Base-by-base conservation (phyloP, 164 flowering plant genomes). In the Aristolochia contorta region DNA sequence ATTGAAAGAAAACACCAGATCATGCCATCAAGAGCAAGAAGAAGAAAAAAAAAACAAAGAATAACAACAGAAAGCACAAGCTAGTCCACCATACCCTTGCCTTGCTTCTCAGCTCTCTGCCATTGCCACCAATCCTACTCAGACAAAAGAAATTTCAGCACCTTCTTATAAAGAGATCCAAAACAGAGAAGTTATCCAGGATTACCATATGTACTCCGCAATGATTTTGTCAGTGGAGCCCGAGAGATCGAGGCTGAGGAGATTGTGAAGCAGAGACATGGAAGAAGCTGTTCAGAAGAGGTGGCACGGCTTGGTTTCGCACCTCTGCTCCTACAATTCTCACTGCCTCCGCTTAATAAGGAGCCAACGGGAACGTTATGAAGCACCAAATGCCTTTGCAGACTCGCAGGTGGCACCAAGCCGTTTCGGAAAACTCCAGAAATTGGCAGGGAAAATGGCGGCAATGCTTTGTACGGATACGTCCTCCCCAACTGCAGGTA, bases 201-300 rank as follows among this genome's bases (percentile, higher is more conserved):
- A 0, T 15, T 7, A 84, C 92, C 89, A 86, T 72, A 84, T 82
- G 79, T 86, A 84, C 62, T 84, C 89, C 0, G 87, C 89, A 20
- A 81, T 84, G 59, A 82, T 55, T 57, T 81, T 79, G 16, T 81
- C 74, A 2, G 83, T 77, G 50, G 71, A 4, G 1, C 70, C 81
- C 0, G 82, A 69, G 78, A 87, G 85, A 66, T 87, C 55, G 50
- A 85, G 76, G 71, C 80, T 83, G 69, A 83, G 14, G 63, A 85
- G 82, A 74, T 87, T 85, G 15, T 73, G 53, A 4, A 84, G 81
- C 43, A 72, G 68, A 66, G 87, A 63, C 90, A 84, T 84, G 54
- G 27, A 21, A 14, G 57, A 54, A 15, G 57, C 43, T 6, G 43
- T 3, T 37, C 43, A 8, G 43, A 37, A 37, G 12, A 10, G 43